Evolutionary conservation across 495 filamentous ascomycete species (phyloP), one percentile per base, ranked within the genome.

Genomic region (Daldinia bambusicola): DNA sequence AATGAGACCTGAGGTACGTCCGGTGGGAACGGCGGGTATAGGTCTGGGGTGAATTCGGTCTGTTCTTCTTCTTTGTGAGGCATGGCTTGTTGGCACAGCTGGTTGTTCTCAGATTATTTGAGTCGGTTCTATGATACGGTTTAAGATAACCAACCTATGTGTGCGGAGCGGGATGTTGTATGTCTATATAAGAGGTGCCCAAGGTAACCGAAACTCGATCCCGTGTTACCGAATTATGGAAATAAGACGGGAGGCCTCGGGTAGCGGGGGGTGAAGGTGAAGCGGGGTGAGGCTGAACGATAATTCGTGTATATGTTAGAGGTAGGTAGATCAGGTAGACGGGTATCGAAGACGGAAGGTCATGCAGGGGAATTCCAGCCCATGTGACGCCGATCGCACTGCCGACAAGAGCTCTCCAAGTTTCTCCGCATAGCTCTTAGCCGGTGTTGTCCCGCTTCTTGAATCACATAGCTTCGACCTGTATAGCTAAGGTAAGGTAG

Each of bases 1-100:
- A 90, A 79, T 4, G 86, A 84, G 2, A 87, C 86, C 0, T 85
- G 87, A 16, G 82, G 78, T n/a, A 89, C 74, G 56, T 84, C 77
- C 5, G 75, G 71, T 0, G 89, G 82, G 64, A 90, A 90, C 0
- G 84, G 83, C 1, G 88, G 86, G 48, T 79, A 79, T 14, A 67
- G 36, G 78, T 67, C 65, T 10, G 75, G 75, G 1, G 67, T 75
- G 68, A 61, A 77, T 69, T 77, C 75, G 14, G 31, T 38, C 6
- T 20, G 0, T 2, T 16, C 16, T 59, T 68, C 65, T 59, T 65
- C 52, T 14, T 67, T 71, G 48, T 72, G 69, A 63, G 73, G 73
- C 73, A 72, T 75, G 1, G 26, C 26, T 26, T 26, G 26, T 26
- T 26, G 69, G 73, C 69, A 72, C 72, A 1, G 26, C 50, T 60